Percentiles rank a stretch among this genome's conserved stretches.
Evolutionary conservation across 345 rosid species (phyloP).

Genomic region (Lumnitzera racemosa): DNA sequence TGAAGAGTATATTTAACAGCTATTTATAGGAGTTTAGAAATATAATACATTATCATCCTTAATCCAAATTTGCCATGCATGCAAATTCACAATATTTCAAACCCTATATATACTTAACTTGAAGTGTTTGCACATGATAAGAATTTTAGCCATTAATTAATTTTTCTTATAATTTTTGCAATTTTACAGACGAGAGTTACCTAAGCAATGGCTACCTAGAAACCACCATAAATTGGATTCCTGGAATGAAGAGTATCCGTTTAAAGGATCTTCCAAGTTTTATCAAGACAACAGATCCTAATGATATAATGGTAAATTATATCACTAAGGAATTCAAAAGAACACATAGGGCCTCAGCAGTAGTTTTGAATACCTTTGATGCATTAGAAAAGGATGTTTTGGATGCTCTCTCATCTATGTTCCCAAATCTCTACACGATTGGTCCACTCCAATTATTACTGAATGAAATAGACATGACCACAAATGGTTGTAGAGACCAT

Average conservation of each 20-base stretch:
- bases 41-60: too few species aligned
- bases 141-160: background rate
- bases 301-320: constrained; percentile 31
- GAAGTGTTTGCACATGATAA: too few species aligned
- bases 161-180: background rate
- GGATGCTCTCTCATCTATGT: constrained; percentile 8
- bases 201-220: constrained; percentile 27
- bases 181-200: constrained; percentile 22
- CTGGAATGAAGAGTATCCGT: constrained; percentile 26
- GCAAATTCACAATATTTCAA: too few species aligned
- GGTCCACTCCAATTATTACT: constrained; percentile 19
- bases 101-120: too few species aligned
- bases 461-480: background rate
- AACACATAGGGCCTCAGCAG: constrained; percentile 22
- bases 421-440: constrained; percentile 10
- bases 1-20: too few species aligned
- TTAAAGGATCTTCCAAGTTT: constrained; percentile 41
- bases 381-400: constrained; percentile 24
- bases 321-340: constrained; percentile 5
- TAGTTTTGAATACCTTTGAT: constrained; percentile 36
- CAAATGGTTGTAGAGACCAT: too few species aligned
- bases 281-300: constrained; percentile 22
- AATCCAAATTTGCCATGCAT: too few species aligned
- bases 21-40: too few species aligned
- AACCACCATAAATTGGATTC: constrained; percentile 38